Percentiles rank a stretch among this genome's conserved stretches.
Conservation (phyloP, 805 yeast genomes). For the Tetrapisispora phaffii region DNA sequence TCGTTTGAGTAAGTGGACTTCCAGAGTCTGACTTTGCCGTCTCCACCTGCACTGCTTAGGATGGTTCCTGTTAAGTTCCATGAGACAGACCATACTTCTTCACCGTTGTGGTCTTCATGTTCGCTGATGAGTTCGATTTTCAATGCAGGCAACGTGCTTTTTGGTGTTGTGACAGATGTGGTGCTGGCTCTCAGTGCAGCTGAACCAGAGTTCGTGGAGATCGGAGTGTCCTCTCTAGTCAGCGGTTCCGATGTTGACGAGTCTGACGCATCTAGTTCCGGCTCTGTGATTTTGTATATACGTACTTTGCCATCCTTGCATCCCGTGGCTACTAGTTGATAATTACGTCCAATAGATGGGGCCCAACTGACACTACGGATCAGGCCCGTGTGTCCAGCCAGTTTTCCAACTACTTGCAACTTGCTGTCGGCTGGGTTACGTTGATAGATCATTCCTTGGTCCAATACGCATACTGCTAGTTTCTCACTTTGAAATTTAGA, state of each 20-base stretch:
- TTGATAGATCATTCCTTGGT: slow-evolving; percentile 73
- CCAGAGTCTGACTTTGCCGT: slow-evolving; percentile 87
- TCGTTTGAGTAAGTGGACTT: slow-evolving; percentile 76
- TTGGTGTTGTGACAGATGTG: slow-evolving; percentile 1
- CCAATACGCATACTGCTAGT: slow-evolving; percentile 73
- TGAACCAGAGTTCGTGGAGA: background rate
- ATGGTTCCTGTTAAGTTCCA: slow-evolving; percentile 95
- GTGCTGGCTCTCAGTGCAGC: background rate
- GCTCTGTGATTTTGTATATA: slow-evolving; percentile 62
- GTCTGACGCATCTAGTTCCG: background rate
- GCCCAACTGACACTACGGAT: slow-evolving; percentile 93
- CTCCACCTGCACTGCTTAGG: slow-evolving; percentile 89
- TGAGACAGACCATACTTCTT: slow-evolving; percentile 93
- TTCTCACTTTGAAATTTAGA: slow-evolving; percentile 74
- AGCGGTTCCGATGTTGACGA: background rate
- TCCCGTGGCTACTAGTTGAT: slow-evolving; percentile 86
- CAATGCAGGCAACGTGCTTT: background rate
- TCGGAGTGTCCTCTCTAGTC: background rate
- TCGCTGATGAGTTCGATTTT: slow-evolving; percentile 54
- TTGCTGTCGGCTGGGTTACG: slow-evolving; percentile 27
- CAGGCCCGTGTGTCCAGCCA: slow-evolving; percentile 79
- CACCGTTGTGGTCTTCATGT: slow-evolving; percentile 69
- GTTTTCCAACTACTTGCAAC: slow-evolving; percentile 46
- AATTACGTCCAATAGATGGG: slow-evolving; percentile 85
- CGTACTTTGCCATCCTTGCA: slow-evolving; percentile 91